These are phyloP conservation scores for Didymella glomerata DNA, from an alignment of 2,329 filamentous ascomycete species.

Conservation along the genomic window DNA sequence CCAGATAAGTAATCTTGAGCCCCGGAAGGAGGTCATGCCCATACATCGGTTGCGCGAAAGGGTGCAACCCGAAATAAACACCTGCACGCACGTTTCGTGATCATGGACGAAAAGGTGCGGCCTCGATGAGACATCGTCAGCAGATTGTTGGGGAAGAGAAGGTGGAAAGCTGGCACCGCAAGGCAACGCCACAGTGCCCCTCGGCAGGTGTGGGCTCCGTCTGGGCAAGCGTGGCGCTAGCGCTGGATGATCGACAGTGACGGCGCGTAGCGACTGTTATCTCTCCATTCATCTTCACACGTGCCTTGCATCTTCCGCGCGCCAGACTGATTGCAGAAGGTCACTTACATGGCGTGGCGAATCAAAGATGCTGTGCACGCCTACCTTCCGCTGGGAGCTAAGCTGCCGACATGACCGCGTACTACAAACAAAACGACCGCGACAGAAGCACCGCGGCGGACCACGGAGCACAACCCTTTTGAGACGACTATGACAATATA, in stretches of 20 bases:
- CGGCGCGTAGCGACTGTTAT: slow-evolving; percentile 6
- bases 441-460: not conserved
- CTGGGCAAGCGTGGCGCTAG: slow-evolving; percentile 1
- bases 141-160: not conserved
- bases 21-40: not conserved
- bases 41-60: no score
- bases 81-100: not conserved
- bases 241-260: slow-evolving; percentile 5
- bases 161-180: not conserved
- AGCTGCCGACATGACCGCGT: not conserved
- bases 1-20: not conserved
- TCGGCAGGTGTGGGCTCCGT: not conserved
- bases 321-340: slow-evolving; percentile 7
- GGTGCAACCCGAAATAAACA: not conserved
- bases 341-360: not conserved
- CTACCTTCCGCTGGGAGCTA: slow-evolving; percentile 8
- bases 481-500: not conserved
- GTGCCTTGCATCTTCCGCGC: not conserved
- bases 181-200: not conserved
- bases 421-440: not conserved
- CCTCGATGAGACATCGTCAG: not conserved
- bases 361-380: not conserved
- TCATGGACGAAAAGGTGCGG: not conserved
- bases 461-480: not conserved
- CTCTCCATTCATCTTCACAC: slow-evolving; percentile 5